Conservation (phyloP, 2,329 filamentous ascomycete genomes). For the Colletotrichum salicis region DNA sequence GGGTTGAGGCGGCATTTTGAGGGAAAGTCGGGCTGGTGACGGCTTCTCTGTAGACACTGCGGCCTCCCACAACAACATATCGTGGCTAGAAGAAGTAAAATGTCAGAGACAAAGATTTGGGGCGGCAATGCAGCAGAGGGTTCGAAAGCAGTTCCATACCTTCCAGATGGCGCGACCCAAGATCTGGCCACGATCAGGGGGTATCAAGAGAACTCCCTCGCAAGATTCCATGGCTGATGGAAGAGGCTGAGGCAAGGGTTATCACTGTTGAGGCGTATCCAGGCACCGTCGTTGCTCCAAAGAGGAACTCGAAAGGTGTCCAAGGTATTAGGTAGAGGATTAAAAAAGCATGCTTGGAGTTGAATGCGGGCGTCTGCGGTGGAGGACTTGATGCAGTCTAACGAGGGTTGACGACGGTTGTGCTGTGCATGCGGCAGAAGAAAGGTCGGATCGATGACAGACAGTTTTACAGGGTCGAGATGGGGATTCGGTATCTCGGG, state of each 20-base stretch:
- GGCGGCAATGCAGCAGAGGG: conserved; percentile 8
- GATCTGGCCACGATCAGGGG: conserved; percentile 62
- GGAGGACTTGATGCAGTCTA: not conserved
- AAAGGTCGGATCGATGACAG: not conserved
- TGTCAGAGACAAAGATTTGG: conserved; percentile 15
- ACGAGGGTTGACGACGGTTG: conserved; percentile 14
- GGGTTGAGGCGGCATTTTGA: conserved; percentile 52
- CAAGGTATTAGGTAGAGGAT: conserved; percentile 7
- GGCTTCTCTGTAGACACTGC: conserved; percentile 45
- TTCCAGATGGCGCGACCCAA: conserved; percentile 64
- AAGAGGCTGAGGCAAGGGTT: not conserved
- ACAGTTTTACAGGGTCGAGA: not conserved
- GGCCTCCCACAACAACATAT: conserved; percentile 66
- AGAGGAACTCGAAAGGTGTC: conserved; percentile 14
- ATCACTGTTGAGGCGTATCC: not conserved
- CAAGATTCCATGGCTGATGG: conserved; percentile 39
- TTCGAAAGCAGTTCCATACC: conserved; percentile 47
- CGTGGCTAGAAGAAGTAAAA: conserved; percentile 57
- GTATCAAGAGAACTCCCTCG: conserved; percentile 61
- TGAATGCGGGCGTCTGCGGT: conserved; percentile 8
- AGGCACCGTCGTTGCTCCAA: not conserved
- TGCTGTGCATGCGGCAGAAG: conserved; percentile 29
- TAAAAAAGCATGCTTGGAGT: conserved; percentile 30
- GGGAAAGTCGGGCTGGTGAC: conserved; percentile 50
- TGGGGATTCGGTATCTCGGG: conserved; percentile 3